Conservation (phyloP, 2,329 filamentous ascomycete genomes). For the Penicillium sclerotigenum region DNA sequence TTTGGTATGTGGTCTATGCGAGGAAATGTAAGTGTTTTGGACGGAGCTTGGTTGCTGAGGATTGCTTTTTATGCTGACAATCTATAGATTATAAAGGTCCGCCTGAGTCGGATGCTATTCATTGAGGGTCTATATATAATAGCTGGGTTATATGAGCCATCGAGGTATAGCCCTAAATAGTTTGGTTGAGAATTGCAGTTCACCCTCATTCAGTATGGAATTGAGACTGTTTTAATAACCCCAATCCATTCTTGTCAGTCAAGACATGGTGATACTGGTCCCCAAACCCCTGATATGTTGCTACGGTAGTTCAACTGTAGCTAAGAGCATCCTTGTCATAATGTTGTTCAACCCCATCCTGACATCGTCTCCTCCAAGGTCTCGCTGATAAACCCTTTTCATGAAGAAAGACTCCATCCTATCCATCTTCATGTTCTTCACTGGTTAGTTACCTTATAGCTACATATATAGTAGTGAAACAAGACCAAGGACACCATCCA, state of each 20-base stretch:
- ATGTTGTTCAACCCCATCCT: no score
- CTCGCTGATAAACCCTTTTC: no score
- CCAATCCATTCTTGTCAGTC: background rate
- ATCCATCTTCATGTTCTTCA: no score
- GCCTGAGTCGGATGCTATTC: constrained; percentile 28
- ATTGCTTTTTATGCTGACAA: background rate
- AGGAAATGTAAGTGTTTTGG: constrained; percentile 44
- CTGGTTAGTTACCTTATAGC: no score
- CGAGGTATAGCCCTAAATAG: background rate
- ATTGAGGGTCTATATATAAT: background rate
- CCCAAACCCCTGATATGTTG: background rate
- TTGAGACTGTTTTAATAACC: background rate
- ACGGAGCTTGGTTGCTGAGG: background rate
- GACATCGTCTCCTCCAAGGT: no score
- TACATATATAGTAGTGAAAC: no score
- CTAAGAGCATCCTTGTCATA: background rate
- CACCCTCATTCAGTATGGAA: background rate
- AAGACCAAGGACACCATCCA: no score
- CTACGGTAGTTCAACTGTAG: background rate
- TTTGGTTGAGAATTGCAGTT: background rate
- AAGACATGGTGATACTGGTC: background rate
- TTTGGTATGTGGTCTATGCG: constrained; percentile 53
- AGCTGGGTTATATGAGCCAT: background rate
- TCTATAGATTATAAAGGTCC: constrained; percentile 34
- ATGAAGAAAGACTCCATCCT: no score